Percentiles rank a stretch among this genome's conserved stretches.
phyloP scores from a whole-genome alignment of 805 yeast species.

The Kluyveromyces dobzhanskii region DNA sequence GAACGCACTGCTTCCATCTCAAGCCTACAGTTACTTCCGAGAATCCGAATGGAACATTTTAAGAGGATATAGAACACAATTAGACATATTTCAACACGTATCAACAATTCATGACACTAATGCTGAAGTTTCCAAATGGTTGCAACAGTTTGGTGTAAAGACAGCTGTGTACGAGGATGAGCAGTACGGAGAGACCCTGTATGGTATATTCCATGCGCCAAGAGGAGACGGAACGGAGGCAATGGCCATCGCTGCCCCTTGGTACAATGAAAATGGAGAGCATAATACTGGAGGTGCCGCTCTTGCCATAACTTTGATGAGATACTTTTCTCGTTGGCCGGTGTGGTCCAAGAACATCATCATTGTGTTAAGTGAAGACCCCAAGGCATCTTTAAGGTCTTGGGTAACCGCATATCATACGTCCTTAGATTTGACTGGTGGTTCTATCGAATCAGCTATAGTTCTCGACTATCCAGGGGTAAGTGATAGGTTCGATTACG shows the following conservation, averaged over 20 bases:
- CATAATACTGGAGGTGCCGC: slow-evolving; percentile 77
- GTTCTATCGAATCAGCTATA: slow-evolving; percentile 85
- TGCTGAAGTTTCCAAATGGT: slow-evolving; percentile 44
- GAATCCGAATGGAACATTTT: slow-evolving; percentile 92
- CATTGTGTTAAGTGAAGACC: slow-evolving; percentile 71
- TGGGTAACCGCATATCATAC: slow-evolving; percentile 97
- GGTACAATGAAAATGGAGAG: slow-evolving; percentile 58
- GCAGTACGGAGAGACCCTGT: slow-evolving; percentile 42
- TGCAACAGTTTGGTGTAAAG: slow-evolving; percentile 64
- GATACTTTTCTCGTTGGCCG: slow-evolving; percentile 78
- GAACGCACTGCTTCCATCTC: slow-evolving; percentile 95
- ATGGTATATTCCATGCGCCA: slow-evolving; percentile 85
- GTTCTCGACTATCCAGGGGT: slow-evolving; percentile 68
- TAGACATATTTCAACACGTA: slow-evolving; percentile 29
- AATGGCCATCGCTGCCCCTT: slow-evolving; percentile 83
- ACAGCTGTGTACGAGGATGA: slow-evolving; percentile 40
- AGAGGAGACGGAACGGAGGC: slow-evolving; percentile 96
- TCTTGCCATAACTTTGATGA: slow-evolving; percentile 59
- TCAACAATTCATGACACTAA: slow-evolving; percentile 32
- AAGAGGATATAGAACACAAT: slow-evolving; percentile 62
- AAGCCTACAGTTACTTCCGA: slow-evolving; percentile 83
- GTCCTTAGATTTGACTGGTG: slow-evolving; percentile 78
- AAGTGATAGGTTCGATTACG: slow-evolving; percentile 59
- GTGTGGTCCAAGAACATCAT: slow-evolving; percentile 95
- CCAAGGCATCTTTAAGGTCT: slow-evolving; percentile 55